Evolutionary conservation across 768 basidiomycete genomes (phyloP).

Genomic region (Neoboletus magnificus): DNA sequence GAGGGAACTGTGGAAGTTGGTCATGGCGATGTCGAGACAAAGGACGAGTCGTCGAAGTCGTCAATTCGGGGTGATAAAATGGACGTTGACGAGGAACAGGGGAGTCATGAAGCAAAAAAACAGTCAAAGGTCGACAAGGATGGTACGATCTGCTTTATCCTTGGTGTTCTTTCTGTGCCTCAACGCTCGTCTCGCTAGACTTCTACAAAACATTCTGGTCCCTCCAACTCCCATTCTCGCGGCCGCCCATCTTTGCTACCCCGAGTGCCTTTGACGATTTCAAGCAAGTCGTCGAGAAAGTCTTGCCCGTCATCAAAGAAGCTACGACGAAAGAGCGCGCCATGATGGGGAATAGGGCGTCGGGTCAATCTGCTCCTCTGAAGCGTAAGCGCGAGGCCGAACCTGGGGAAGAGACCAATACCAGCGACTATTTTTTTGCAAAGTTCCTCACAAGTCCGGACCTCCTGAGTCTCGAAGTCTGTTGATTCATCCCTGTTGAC

Average conservation of each 20-base stretch:
- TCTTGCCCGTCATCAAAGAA: constrained; percentile 77
- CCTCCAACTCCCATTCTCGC: constrained; percentile 79
- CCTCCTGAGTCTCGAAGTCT: constrained; percentile 81
- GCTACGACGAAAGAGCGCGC: constrained; percentile 86
- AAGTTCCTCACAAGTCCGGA: constrained; percentile 91
- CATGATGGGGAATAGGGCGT: constrained; percentile 74
- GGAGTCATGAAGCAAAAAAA: constrained; percentile 29
- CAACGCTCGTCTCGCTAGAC: constrained; percentile 38
- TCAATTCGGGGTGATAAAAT: constrained; percentile 47
- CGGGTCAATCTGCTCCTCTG: constrained; percentile 35
- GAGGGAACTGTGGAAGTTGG: constrained; percentile 53
- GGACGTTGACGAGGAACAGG: constrained; percentile 54
- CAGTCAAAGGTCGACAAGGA: constrained; percentile 53
- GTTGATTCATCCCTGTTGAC: constrained; percentile 16
- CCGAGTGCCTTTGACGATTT: constrained; percentile 60
- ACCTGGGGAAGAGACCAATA: constrained; percentile 47
- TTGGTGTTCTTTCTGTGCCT: not conserved
- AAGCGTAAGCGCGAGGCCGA: constrained; percentile 70
- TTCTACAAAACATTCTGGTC: constrained; percentile 92
- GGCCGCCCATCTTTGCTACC: constrained; percentile 65
- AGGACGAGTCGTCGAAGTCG: constrained; percentile 29
- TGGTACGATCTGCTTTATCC: constrained; percentile 38
- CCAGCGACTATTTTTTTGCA: constrained; percentile 83
- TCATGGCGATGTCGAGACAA: constrained; percentile 34
- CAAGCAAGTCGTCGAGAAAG: constrained; percentile 64